Evolutionary conservation across 2,329 filamentous ascomycete genomes (phyloP).

Genomic region (Fusarium lateritium): DNA sequence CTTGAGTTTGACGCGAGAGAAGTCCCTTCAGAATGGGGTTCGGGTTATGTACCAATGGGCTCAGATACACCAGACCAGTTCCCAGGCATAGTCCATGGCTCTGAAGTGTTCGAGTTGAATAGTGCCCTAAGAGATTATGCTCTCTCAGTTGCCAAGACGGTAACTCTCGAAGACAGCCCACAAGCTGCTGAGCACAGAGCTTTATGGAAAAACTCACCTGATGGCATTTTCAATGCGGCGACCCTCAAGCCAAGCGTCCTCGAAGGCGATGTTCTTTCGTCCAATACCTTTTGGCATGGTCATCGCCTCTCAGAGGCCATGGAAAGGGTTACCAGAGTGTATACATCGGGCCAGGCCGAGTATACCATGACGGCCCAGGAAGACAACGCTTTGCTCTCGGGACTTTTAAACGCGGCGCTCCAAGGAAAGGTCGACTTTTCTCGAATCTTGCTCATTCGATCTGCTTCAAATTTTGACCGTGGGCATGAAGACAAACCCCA

Average conservation of each 20-base stretch:
- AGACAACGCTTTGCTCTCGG: slow-evolving; percentile 37
- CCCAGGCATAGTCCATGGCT: slow-evolving; percentile 34
- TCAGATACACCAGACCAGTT: slow-evolving; percentile 29
- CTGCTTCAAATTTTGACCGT: slow-evolving; percentile 43
- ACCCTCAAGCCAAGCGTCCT: slow-evolving; percentile 21
- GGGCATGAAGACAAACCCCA: slow-evolving; percentile 37
- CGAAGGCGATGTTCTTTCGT: slow-evolving; percentile 40
- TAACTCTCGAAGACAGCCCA: slow-evolving; percentile 11
- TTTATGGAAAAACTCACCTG: slow-evolving; percentile 17
- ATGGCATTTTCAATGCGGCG: slow-evolving; percentile 10
- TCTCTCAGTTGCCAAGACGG: slow-evolving; percentile 10
- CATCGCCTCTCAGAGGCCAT: slow-evolving; percentile 39
- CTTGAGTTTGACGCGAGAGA: slow-evolving; percentile 41
- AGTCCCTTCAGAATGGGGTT: slow-evolving; percentile 35
- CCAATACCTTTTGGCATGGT: slow-evolving; percentile 44
- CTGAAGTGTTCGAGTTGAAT: slow-evolving; percentile 42
- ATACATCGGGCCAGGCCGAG: slow-evolving; percentile 28
- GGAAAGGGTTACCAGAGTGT: slow-evolving; percentile 35
- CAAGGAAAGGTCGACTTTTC: slow-evolving; percentile 38
- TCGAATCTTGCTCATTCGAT: slow-evolving; percentile 32
- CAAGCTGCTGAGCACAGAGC: slow-evolving; percentile 21
- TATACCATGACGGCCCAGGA: slow-evolving; percentile 45
- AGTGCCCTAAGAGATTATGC: slow-evolving; percentile 31
- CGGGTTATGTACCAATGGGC: slow-evolving; percentile 38
- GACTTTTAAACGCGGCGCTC: slow-evolving; percentile 32